Base-by-base conservation (phyloP, 2,329 filamentous ascomycete genomes). In the Elsinoe ampelina region DNA sequence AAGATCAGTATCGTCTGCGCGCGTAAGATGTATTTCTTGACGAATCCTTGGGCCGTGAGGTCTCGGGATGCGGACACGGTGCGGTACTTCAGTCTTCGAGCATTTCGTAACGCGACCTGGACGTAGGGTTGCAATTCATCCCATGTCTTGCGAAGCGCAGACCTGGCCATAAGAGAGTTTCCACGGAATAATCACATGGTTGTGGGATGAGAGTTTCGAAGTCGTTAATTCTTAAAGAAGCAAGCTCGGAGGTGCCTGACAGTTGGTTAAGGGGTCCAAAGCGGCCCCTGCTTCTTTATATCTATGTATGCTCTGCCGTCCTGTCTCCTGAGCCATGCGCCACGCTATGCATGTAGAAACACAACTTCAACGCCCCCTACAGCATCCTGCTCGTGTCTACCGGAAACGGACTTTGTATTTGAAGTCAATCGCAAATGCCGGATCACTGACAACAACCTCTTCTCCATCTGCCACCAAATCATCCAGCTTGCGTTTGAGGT, bases 371-470 rank as follows among this genome's bases (percentile, higher is more conserved):
- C 17, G 26, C 20, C 20, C 19, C 50, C 8, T 22, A n/a, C 10
- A 22, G 3, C 7, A 13, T 39, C 15, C 20, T 15, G 12, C 11
- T 7, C 30, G 6, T 38, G 13, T 26, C 30, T 22, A 15, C 22
- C 20, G 69, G 66, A 79, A 82, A 3, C 74, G 67, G 57, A 83
- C 65, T 64, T 77, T 78, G 70, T 79, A 85, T 62, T 80, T 78
- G 72, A 82, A 84, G 67, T 87, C 81, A 22, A 88, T 84, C 34
- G 84, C 82, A 68, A 95, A 93, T 1, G 89, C 88, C n/a, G 89
- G 87, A 70, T 97, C 92, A 13, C 89, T 91, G 47, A 98, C 86
- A n/a, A 84, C 89, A 48, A 98, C 80, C 71, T 96, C 89, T 68
- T 96, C 87, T 11, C 90, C 89, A 64, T 90, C 78, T 45, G 80